phyloP scores from a whole-genome alignment of 2,329 filamentous ascomycete genomes.

The Simplicillium sp. region DNA sequence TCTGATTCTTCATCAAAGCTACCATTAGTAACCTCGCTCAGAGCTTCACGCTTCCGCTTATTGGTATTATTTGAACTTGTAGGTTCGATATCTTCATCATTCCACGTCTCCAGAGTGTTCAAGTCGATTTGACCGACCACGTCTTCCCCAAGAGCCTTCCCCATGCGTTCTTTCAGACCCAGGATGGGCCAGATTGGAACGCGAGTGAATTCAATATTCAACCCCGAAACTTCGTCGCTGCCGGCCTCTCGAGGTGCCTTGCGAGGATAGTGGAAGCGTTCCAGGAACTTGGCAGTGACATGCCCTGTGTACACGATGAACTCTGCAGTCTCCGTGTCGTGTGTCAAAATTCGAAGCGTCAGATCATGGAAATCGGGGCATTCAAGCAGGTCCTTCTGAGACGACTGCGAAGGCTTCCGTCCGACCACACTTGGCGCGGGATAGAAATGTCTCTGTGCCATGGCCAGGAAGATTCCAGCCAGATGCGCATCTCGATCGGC shows the following conservation, averaged over 20 bases:
- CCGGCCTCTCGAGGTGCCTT: constrained; percentile 21
- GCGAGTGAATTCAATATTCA: constrained; percentile 36
- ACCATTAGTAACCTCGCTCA: constrained; percentile 27
- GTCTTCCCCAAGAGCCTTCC: constrained; percentile 40
- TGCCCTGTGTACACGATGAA: constrained; percentile 45
- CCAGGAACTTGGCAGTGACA: constrained; percentile 37
- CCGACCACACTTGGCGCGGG: constrained; percentile 10
- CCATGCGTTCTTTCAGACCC: constrained; percentile 45
- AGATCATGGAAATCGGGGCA: constrained; percentile 33
- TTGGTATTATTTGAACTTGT: constrained; percentile 19
- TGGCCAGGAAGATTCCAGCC: constrained; percentile 41
- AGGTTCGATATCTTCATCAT: constrained; percentile 20
- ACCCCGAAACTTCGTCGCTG: constrained; percentile 17
- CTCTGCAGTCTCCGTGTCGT: constrained; percentile 35
- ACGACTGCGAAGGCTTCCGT: constrained; percentile 17
- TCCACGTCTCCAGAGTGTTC: constrained; percentile 35
- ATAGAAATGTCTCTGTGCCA: constrained; percentile 49
- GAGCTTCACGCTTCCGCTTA: constrained; percentile 24
- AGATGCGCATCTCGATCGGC: constrained; percentile 42
- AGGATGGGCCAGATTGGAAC: constrained; percentile 46
- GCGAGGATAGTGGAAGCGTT: constrained; percentile 39
- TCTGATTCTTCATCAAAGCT: constrained; percentile 29
- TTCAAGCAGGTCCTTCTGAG: constrained; percentile 9
- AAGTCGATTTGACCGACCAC: constrained; percentile 33
- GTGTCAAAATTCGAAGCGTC: constrained; percentile 39